Evolutionary conservation across 371 early-diverging fungal species (phyloP).

Genomic region (Catenaria anguillulae): DNA sequence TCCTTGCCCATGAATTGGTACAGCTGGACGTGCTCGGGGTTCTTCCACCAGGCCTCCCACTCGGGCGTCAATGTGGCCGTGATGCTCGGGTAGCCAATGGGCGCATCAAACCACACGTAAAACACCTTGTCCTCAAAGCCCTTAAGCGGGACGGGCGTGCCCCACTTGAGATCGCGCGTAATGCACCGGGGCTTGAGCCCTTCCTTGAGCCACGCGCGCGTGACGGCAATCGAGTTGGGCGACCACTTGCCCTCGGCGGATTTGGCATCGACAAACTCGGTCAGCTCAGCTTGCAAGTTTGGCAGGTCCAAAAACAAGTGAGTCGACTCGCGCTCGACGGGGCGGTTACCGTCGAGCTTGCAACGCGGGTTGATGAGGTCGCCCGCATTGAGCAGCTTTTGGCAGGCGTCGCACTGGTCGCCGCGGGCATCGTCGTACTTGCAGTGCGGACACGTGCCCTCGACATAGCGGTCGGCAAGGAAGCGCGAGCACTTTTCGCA

Average conservation of each 20-base stretch:
- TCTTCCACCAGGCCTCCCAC: constrained; percentile 98
- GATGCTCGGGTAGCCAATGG: constrained; percentile 95
- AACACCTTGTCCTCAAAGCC: constrained; percentile 94
- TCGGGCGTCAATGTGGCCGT: constrained; percentile 86
- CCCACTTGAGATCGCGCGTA: constrained; percentile 99
- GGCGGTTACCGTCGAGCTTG: constrained; percentile 73
- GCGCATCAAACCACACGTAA: constrained; percentile 99
- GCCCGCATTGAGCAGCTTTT: constrained; percentile 72
- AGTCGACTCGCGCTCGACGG: constrained; percentile 66
- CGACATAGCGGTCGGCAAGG: constrained; percentile 98
- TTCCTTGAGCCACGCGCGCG: constrained; percentile 92
- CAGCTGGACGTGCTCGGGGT: constrained; percentile 83
- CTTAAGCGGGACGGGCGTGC: constrained; percentile 89
- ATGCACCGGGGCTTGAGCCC: constrained; percentile 95
- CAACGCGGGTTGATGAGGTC: constrained; percentile 95
- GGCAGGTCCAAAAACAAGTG: constrained; percentile 91
- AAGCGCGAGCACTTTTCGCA: constrained; percentile 83
- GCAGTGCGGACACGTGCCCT: constrained; percentile 91
- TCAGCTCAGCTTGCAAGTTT: constrained; percentile 54
- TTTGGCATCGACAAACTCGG: constrained; percentile 49
- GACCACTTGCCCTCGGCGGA: constrained; percentile 59
- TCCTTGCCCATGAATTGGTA: constrained; percentile 99
- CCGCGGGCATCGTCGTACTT: constrained; percentile 92
- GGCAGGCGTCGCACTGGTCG: constrained; percentile 99
- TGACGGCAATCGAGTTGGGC: constrained; percentile 77